Percentiles rank a stretch among this genome's conserved stretches.
Evolutionary conservation across 192 early-diverging fungal genomes (phyloP).

Genomic region (Coemansia sp.): DNA sequence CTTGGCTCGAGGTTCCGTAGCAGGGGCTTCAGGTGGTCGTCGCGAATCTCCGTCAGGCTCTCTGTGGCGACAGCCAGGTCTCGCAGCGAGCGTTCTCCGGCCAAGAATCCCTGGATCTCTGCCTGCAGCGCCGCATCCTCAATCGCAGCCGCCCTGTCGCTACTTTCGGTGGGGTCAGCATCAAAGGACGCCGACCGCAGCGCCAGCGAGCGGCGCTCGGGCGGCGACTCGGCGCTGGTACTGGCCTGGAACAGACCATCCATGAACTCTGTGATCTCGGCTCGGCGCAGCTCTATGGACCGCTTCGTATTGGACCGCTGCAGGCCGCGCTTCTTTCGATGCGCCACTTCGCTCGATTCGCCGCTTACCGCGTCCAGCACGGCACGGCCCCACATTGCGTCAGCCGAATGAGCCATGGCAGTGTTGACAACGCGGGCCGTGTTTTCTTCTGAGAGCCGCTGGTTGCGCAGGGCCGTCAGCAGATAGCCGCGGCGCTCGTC

Average conservation of each 20-base stretch:
- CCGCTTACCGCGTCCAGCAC: neutral
- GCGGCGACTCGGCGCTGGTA: neutral
- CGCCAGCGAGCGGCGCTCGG: neutral
- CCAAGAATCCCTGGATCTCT: conserved; percentile 18
- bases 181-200: conserved; percentile 4
- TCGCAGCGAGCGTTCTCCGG: conserved; percentile 16
- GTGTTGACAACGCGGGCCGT: conserved; percentile 14
- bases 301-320: conserved; percentile 41
- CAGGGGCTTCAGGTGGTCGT: conserved; percentile 49
- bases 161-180: neutral
- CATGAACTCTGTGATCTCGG: conserved; percentile 42
- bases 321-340: conserved; percentile 23
- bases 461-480: conserved; percentile 38
- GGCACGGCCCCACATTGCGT: conserved; percentile 15
- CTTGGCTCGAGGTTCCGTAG: conserved; percentile 47
- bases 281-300: conserved; percentile 43
- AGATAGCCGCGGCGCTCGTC: conserved; percentile 34
- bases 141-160: neutral
- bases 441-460: conserved; percentile 14
- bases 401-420: conserved; percentile 2
- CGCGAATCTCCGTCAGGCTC: conserved; percentile 46
- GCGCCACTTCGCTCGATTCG: neutral
- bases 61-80: conserved; percentile 47
- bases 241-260: conserved; percentile 27
- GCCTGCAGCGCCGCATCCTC: conserved; percentile 12